These are phyloP conservation scores for Elongisporangium prolatum DNA, from an alignment of 352 stramenopile species.

Conservation along the genomic window DNA sequence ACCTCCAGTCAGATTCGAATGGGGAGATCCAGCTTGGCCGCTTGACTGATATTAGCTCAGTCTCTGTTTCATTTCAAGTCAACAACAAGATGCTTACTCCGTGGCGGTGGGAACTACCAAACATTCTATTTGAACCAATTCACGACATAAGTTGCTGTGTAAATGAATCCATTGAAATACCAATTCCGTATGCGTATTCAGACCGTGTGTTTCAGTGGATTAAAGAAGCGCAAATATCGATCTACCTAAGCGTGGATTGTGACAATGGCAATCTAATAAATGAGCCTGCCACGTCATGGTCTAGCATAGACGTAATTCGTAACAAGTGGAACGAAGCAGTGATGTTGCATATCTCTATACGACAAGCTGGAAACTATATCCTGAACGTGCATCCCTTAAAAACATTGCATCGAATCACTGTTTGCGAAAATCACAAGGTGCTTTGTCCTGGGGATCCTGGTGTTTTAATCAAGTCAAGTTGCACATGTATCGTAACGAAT, in stretches of 20 bases:
- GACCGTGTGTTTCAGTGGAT: conserved; percentile 26
- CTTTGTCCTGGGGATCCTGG: conserved; percentile 3
- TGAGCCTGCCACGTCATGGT: conserved; percentile 13
- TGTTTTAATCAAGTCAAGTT: conserved; percentile 14
- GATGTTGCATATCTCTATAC: conserved; percentile 16
- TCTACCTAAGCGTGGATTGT: conserved; percentile 24
- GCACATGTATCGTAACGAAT: conserved; percentile 4
- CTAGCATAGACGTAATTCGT: conserved; percentile 12
- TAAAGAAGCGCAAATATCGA: conserved; percentile 10
- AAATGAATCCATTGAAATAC: conserved; percentile 26
- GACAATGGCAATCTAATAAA: conserved; percentile 7
- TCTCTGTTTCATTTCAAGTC: conserved; percentile 14
- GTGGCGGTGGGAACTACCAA: conserved; percentile 45
- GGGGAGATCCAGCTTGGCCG: conserved; percentile 38
- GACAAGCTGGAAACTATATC: conserved; percentile 21
- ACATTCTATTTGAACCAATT: conserved; percentile 14
- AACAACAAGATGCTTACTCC: neutral
- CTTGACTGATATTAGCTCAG: conserved; percentile 14
- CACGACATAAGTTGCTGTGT: conserved; percentile 19
- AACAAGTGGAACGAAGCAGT: conserved; percentile 16
- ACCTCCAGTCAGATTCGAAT: conserved; percentile 21
- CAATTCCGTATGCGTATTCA: conserved; percentile 24
- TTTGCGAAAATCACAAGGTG: conserved; percentile 18
- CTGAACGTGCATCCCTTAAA: conserved; percentile 29
- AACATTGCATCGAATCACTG: conserved; percentile 26